phyloP scores from a whole-genome alignment of 495 filamentous ascomycete genomes.

The Penicillium antarcticum region DNA sequence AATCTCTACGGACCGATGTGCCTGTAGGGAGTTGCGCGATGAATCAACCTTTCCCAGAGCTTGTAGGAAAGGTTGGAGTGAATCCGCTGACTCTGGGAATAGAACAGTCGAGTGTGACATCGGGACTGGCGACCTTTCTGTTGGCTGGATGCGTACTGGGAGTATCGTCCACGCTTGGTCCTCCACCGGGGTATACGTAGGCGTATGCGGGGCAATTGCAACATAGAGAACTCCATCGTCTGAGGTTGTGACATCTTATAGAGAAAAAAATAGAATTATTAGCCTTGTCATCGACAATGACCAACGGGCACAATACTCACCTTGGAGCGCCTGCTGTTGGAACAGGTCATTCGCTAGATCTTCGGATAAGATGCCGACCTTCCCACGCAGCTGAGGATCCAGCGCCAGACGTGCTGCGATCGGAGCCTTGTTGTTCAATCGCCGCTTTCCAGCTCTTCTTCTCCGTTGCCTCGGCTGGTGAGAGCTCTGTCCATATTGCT shows the following conservation, averaged over 20 bases:
- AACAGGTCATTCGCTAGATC: constrained; percentile 83
- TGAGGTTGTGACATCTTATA: constrained; percentile 14
- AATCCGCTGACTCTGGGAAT: constrained; percentile 76
- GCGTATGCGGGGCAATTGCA: constrained; percentile 78
- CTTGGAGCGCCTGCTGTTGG: constrained; percentile 46
- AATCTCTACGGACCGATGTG: constrained; percentile 69
- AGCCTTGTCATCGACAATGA: not conserved
- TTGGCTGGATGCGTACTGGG: constrained; percentile 65
- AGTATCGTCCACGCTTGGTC: constrained; percentile 78
- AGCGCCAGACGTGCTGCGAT: constrained; percentile 63
- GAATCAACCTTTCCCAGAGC: constrained; percentile 58
- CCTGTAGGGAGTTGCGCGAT: constrained; percentile 50
- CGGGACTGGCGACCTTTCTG: constrained; percentile 70
- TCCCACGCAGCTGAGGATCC: constrained; percentile 82
- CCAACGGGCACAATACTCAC: constrained; percentile 21
- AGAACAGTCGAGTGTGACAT: constrained; percentile 74
- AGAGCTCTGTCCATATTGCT: constrained; percentile 31
- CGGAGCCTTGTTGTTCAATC: constrained; percentile 52
- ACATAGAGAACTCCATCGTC: constrained; percentile 53
- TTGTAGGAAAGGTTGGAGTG: constrained; percentile 71
- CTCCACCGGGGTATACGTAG: constrained; percentile 56
- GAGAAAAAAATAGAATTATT: not conserved
- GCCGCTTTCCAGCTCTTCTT: constrained; percentile 33
- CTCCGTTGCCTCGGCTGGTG: constrained; percentile 42
- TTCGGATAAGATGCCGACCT: constrained; percentile 81